Evolutionary conservation across 345 rosid genomes (phyloP).

Genomic region (Lumnitzera racemosa): DNA sequence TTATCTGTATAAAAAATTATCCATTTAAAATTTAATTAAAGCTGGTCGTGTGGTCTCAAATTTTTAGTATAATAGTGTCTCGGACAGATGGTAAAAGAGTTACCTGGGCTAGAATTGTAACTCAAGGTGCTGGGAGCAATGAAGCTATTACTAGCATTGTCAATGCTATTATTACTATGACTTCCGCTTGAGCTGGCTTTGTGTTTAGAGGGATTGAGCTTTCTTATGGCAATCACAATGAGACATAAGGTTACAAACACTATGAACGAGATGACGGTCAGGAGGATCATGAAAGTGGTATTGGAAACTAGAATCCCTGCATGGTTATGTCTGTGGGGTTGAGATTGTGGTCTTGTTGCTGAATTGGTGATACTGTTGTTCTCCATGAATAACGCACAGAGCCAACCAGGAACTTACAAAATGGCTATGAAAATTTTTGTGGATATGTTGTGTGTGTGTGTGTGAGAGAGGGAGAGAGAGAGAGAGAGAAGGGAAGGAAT

Average conservation of each 20-base stretch:
- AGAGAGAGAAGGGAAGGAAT: slow-evolving; percentile 3
- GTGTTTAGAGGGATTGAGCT: slow-evolving; percentile 35
- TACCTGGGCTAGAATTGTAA: slow-evolving; percentile 74
- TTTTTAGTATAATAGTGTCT: no score
- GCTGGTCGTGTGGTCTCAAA: no score
- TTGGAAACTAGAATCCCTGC: slow-evolving; percentile 29
- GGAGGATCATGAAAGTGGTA: slow-evolving; percentile 33
- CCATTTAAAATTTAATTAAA: neutral
- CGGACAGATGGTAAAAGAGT: neutral
- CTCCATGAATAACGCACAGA: neutral
- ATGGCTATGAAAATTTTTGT: no score
- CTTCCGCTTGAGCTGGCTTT: slow-evolving; percentile 19
- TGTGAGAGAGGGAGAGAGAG: slow-evolving; percentile 8
- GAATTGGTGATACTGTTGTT: neutral
- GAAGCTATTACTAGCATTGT: slow-evolving; percentile 21
- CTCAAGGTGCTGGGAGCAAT: slow-evolving; percentile 30
- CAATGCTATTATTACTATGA: slow-evolving; percentile 14
- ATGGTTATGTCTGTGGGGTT: slow-evolving; percentile 14
- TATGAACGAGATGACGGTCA: slow-evolving; percentile 28
- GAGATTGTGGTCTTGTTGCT: slow-evolving; percentile 1
- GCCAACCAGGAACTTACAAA: no score
- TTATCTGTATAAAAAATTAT: neutral
- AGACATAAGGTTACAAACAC: slow-evolving; percentile 33
- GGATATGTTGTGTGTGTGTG: neutral
- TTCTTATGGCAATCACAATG: slow-evolving; percentile 32